Conservation (phyloP, 345 rosid species). For the Pelargonium nanum region DNA sequence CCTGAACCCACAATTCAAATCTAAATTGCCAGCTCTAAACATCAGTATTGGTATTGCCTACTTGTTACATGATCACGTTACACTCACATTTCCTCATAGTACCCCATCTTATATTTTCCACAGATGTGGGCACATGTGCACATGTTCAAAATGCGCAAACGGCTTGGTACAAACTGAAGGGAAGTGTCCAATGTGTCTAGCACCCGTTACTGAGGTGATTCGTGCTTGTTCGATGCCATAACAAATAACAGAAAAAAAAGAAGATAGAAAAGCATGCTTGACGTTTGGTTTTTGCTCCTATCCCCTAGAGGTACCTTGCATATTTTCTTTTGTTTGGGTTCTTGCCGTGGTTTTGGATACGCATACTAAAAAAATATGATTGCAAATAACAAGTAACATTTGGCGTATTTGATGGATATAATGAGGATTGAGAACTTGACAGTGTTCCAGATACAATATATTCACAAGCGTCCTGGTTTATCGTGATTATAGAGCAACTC, state of each 20-base stretch:
- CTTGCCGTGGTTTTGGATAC: no score
- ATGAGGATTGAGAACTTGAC: no score
- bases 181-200: constrained; percentile 93
- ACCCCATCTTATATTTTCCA: constrained; percentile 1
- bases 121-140: constrained; percentile 99
- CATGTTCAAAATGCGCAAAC: constrained; percentile 76
- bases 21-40: no score
- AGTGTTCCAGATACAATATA: no score
- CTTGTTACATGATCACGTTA: no score
- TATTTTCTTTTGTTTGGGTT: constrained; percentile 1
- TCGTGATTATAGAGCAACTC: no score
- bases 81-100: neutral
- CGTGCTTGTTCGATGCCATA: constrained; percentile 63
- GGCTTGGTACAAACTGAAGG: constrained; percentile 56
- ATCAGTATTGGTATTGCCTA: no score
- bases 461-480: no score
- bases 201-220: constrained; percentile 79
- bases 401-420: no score
- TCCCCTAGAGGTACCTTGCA: constrained; percentile 15
- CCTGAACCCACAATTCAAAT: no score
- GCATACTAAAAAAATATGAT: no score
- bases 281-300: constrained; percentile 9
- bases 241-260: neutral
- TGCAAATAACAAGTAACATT: no score
- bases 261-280: constrained; percentile 9